A percentile compares a stretch with the other conserved stretches of the same genome.
Evolutionary conservation across 352 stramenopile species (phyloP).

Genomic region (Lagenidium giganteum): DNA sequence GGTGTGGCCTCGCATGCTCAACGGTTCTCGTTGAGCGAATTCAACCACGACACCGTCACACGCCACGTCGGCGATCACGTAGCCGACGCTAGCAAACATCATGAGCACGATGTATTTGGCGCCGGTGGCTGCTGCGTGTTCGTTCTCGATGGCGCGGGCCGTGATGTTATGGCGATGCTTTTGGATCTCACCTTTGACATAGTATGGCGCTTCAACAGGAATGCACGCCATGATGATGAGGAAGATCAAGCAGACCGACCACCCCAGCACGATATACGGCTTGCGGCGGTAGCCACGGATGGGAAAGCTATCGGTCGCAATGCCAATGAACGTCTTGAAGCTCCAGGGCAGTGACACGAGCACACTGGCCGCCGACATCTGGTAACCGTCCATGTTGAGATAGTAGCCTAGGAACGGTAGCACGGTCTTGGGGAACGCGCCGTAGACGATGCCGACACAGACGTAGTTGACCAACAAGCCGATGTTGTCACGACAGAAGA

Average conservation of each 20-base stretch:
- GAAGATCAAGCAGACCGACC: constrained; percentile 12
- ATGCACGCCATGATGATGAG: constrained; percentile 17
- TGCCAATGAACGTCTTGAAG: constrained; percentile 28
- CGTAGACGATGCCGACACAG: constrained; percentile 20
- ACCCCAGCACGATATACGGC: constrained; percentile 32
- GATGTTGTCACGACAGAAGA: constrained; percentile 19
- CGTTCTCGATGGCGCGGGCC: constrained; percentile 3
- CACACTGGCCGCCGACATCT: constrained; percentile 13
- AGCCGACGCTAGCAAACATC: constrained; percentile 37
- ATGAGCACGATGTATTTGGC: constrained; percentile 30
- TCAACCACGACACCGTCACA: constrained; percentile 33
- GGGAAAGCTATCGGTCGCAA: constrained; percentile 22
- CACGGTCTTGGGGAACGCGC: constrained; percentile 17
- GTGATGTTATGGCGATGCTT: constrained; percentile 7
- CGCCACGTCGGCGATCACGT: constrained; percentile 52
- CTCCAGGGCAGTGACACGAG: constrained; percentile 23
- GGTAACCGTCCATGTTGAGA: constrained; percentile 20
- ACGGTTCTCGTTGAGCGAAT: constrained; percentile 22
- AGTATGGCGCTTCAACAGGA: constrained; percentile 17
- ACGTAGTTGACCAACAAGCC: constrained; percentile 22
- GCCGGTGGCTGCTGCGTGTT: constrained; percentile 7
- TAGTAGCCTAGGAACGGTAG: constrained; percentile 22
- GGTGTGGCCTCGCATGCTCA: constrained; percentile 14
- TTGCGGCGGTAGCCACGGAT: constrained; percentile 24
- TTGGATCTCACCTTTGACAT: constrained; percentile 6